Evolutionary conservation across 768 basidiomycete species (phyloP), one percentile per base, ranked within the genome.

Genomic region (Crassisporium funariophilum): DNA sequence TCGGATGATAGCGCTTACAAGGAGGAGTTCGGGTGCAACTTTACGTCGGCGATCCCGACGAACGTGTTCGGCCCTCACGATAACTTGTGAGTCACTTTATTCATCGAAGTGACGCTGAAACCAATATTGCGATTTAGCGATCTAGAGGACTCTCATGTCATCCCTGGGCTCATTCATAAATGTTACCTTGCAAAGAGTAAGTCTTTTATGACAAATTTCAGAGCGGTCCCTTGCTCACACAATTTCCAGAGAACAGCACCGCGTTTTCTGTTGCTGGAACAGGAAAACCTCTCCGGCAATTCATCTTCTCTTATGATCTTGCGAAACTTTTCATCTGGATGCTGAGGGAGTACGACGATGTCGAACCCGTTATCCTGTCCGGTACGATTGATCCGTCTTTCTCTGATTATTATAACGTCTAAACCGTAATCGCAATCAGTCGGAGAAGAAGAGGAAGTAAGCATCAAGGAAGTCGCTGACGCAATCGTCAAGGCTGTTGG

Each of bases 31-130:
- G 95, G 94, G 15, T 84, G 84, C 71, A 92, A 91, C 68, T 98
- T 97, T 63, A 97, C 94, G 4, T 91, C 92, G 33, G 93, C 94
- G 11, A 98, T 98, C 60, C 95, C 95, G 1, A 98, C 95, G 9
- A 97, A 95, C 63, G 84, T 98, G n/a, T 98, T 98, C 61, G 95
- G 95, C 11, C 91, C 90, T 4, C 67, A 91, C 60, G 95, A 97
- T 69, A 98, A 98, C 73, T 98, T 89, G 91, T 88, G 53, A 46
- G 77, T 62, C 17, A 13, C 24, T 25, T 20, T 44, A 19, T 16
- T n/a, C n/a, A n/a, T n/a, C n/a, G n/a, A n/a, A n/a, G n/a, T n/a
- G n/a, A n/a, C n/a, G n/a, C n/a, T n/a, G n/a, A n/a, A n/a, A n/a
- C n/a, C n/a, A 38, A 50, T 46, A 22, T 15, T 25, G 43, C 19